phyloP scores from a whole-genome alignment of 2,329 filamentous ascomycete genomes.

The Colletotrichum paranaense region DNA sequence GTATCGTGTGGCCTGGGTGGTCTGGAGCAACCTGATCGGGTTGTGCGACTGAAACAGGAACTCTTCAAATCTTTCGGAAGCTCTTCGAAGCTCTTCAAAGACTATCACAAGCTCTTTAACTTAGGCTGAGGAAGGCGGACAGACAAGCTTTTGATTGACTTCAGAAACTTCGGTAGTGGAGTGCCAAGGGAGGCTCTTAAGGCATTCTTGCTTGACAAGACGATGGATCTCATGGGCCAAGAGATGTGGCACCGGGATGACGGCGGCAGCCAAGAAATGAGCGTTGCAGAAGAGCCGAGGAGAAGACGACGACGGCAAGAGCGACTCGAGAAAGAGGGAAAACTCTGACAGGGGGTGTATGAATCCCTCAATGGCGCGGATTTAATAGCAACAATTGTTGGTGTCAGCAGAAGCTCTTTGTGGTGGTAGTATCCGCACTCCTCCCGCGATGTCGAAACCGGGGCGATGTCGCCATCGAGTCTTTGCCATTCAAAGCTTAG shows the following conservation, averaged over 20 bases:
- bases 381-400: conserved; percentile 14
- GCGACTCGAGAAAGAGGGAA: not conserved
- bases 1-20: not conserved
- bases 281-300: conserved; percentile 30
- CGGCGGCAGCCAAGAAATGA: conserved; percentile 30
- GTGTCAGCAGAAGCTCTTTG: conserved; percentile 18
- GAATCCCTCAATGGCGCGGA: conserved; percentile 10
- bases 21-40: conserved; percentile 1
- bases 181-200: conserved; percentile 34
- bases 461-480: conserved; percentile 43
- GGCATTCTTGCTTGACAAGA: conserved; percentile 23
- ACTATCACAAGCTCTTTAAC: conserved; percentile 13
- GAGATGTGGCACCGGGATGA: conserved; percentile 36
- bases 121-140: not conserved
- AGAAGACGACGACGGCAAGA: conserved; percentile 9
- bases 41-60: conserved; percentile 16
- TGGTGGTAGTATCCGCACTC: conserved; percentile 28
- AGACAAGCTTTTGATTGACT: conserved; percentile 28
- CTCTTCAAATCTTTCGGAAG: conserved; percentile 18
- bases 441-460: conserved; percentile 34
- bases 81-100: conserved; percentile 10
- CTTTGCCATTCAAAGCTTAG: conserved; percentile 37
- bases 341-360: conserved; percentile 25
- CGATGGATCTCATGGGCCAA: conserved; percentile 34
- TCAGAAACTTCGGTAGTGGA: conserved; percentile 31